Conservation (phyloP, 805 yeast species). For the Candida taoyuanica region DNA sequence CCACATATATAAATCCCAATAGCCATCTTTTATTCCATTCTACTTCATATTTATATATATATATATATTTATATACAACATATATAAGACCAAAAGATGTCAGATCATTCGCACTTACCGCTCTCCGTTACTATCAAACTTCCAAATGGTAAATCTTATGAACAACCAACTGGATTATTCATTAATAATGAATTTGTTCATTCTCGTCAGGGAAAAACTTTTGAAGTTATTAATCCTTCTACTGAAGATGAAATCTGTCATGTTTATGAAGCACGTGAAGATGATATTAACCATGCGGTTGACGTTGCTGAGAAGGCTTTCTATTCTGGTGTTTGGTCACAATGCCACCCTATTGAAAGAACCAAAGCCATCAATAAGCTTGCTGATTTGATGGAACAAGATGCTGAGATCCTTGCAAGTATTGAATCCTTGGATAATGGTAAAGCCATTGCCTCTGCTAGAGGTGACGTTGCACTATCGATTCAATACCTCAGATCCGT, state of each 20-base stretch:
- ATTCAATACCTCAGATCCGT: slow-evolving; percentile 71
- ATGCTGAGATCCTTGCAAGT: slow-evolving; percentile 66
- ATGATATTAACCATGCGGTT: slow-evolving; percentile 78
- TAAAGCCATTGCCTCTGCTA: slow-evolving; percentile 66
- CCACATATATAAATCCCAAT: too few relatives aligned
- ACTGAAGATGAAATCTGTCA: slow-evolving; percentile 67
- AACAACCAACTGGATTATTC: slow-evolving; percentile 76
- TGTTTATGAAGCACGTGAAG: slow-evolving; percentile 70
- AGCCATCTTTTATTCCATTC: neutral
- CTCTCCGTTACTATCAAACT: slow-evolving; percentile 5
- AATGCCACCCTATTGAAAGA: slow-evolving; percentile 62
- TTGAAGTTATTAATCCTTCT: slow-evolving; percentile 60
- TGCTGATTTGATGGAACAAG: slow-evolving; percentile 71
- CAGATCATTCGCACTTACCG: slow-evolving; percentile 7
- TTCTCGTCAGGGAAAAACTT: slow-evolving; percentile 54
- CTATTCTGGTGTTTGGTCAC: slow-evolving; percentile 70
- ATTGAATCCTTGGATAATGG: slow-evolving; percentile 90
- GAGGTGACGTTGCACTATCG: slow-evolving; percentile 71
- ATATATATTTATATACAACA: too few relatives aligned
- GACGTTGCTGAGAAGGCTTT: slow-evolving; percentile 78
- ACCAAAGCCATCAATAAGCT: slow-evolving; percentile 60
- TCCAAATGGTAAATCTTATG: slow-evolving; percentile 62
- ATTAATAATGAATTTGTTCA: slow-evolving; percentile 69
- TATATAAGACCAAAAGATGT: too few relatives aligned
- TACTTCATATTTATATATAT: too few relatives aligned